Evolutionary conservation across 805 yeast species (phyloP), one percentile per base, ranked within the genome.

Genomic region (Suhomyces kilbournensis): DNA sequence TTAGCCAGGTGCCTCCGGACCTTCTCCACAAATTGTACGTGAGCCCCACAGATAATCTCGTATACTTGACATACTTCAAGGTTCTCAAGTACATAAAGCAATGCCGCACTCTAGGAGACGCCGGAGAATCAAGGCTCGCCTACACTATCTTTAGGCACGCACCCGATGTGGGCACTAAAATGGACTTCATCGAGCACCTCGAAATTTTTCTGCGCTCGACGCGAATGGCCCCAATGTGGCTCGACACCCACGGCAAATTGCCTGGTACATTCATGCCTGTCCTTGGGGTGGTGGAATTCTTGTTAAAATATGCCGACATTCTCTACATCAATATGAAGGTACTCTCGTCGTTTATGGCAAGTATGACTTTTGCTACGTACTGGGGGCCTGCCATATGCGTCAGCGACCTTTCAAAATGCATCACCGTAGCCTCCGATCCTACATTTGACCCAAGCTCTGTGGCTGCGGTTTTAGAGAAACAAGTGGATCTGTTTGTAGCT

Each of bases 331-430:
- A 43, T 23, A 49, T 45, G 48, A 48, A 49, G 7, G 44, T 49
- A 19, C 30, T 49, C 9, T 38, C 48, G 4, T 23, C 44, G 17
- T 49, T 26, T 20, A 15, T 45, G 15, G 19, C 52, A 7, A 23
- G 8, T 12, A 12, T 44, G 30, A 12, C 22, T 6, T 49, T 49
- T 19, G 52, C 48, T 10, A 49, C 52, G 8, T 28, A 49, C 45
- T 49, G 52, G 52, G 52, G 52, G 5, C 48, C 47, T 22, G 48
- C 25, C 15, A 44, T 49, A 22, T 45, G 10, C 19, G 52, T 49
- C 14, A 26, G 19, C 12, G 52, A 49, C 30, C 38, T 49, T 3
- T 38, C 48, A 14, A 35, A 15, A n/a, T 49, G 48, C 28, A 19
- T 49, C 20, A 19, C n/a, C 5, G 52, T 48, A 2, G 44, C 52